Percentiles rank a stretch among this genome's conserved stretches.
These are phyloP conservation scores for Fusarium torulosum DNA, from an alignment of 2,329 filamentous ascomycete genomes.

Conservation along the genomic window DNA sequence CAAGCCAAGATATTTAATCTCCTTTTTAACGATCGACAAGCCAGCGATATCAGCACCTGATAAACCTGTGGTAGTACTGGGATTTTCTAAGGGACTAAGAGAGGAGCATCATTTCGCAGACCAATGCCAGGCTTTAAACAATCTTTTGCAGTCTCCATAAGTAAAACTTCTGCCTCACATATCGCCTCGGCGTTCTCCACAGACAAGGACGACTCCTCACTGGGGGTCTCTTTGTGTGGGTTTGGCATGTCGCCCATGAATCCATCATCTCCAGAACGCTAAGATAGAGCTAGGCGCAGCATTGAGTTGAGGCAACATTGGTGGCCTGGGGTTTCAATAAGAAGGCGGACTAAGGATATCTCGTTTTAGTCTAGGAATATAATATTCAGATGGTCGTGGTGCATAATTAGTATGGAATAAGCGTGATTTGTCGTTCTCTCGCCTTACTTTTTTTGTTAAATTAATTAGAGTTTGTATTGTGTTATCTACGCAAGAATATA, in stretches of 20 bases:
- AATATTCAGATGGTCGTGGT: too few species aligned
- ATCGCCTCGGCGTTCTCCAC: slow-evolving; percentile 8
- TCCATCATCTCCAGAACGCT: not conserved
- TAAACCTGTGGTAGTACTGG: not conserved
- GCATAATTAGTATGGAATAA: too few species aligned
- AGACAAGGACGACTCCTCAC: not conserved
- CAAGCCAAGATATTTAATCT: slow-evolving; percentile 9
- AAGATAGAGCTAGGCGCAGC: not conserved
- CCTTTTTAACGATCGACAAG: not conserved
- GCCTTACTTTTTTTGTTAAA: too few species aligned
- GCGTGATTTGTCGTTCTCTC: too few species aligned
- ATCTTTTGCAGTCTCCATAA: not conserved
- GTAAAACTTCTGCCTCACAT: not conserved
- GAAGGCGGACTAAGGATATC: too few species aligned
- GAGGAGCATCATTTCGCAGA: not conserved
- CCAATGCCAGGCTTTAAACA: slow-evolving; percentile 2
- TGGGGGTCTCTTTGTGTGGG: not conserved
- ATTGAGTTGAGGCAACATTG: slow-evolving; percentile 16
- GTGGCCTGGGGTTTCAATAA: not conserved
- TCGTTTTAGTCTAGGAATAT: too few species aligned
- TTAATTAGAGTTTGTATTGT: too few species aligned
- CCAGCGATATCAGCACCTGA: not conserved
- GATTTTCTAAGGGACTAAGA: not conserved
- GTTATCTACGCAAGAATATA: too few species aligned
- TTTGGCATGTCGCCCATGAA: not conserved